Conservation (phyloP, 78 protist species). For the Polysphondylium violaceum region DNA sequence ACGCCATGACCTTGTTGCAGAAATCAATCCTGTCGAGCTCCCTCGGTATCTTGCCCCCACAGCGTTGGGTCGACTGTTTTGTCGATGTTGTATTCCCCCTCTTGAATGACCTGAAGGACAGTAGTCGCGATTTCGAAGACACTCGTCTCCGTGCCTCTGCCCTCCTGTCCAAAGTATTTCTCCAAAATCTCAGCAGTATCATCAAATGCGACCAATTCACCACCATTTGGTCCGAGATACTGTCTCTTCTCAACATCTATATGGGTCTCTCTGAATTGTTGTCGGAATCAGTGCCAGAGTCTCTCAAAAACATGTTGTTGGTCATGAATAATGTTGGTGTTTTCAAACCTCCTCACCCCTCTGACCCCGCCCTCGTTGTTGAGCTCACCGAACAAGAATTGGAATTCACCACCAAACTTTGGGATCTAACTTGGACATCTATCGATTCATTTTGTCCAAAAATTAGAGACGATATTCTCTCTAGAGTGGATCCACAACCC, state of each 20-base stretch:
- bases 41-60: slow-evolving; percentile 24
- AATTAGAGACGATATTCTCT: slow-evolving; percentile 58
- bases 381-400: not conserved
- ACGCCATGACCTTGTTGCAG: slow-evolving; percentile 66
- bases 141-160: slow-evolving; percentile 73
- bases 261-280: slow-evolving; percentile 73
- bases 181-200: slow-evolving; percentile 69
- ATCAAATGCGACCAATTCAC: slow-evolving; percentile 11
- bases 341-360: slow-evolving; percentile 54
- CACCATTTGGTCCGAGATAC: slow-evolving; percentile 50
- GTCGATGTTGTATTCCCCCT: slow-evolving; percentile 75
- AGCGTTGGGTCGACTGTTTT: slow-evolving; percentile 38
- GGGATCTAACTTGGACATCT: slow-evolving; percentile 62
- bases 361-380: not conserved
- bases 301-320: slow-evolving; percentile 87
- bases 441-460: slow-evolving; percentile 61
- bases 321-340: slow-evolving; percentile 84
- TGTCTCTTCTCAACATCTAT: slow-evolving; percentile 26
- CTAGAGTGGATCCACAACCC: slow-evolving; percentile 37
- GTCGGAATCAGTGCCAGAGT: slow-evolving; percentile 87
- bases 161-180: slow-evolving; percentile 69
- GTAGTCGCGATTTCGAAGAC: slow-evolving; percentile 56
- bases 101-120: slow-evolving; percentile 14
- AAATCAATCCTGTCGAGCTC: slow-evolving; percentile 33
- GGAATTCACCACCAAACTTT: too few species aligned